Evolutionary conservation across 2,329 filamentous ascomycete genomes (phyloP), one percentile per base, ranked within the genome.

Genomic region (Colletotrichum shisoi): DNA sequence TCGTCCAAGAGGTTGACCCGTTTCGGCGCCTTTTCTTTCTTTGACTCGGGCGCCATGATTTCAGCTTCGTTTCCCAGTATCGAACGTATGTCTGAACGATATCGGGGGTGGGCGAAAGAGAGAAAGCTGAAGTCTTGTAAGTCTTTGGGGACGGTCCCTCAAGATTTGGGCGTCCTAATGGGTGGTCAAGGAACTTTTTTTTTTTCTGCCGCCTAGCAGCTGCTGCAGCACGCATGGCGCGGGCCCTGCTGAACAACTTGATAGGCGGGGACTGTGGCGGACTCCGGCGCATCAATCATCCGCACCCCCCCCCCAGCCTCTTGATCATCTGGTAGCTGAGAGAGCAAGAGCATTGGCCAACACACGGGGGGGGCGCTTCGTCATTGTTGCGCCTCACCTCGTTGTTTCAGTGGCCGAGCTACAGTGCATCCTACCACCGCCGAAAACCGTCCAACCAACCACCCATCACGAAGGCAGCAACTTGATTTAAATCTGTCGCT

Each of bases 1-100:
- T 87, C 85, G 70, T 88, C 85, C 56, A 89, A 82, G 39, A 88
- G 77, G 37, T 75, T 78, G 72, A 82, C 81, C 75, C 83, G 85
- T 68, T 78, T 79, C 60, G 72, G 67, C 37, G 68, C 59, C 52
- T 70, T 63, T 12, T 68, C 67, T 44, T 63, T 58, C 19, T 31
- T 62, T 5, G 52, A 31, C 48, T 48, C 27, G 34, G 53, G 62
- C 39, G 62, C 65, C 65, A 68, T 68, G 15, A 27, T 68, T 6
- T 21, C 48, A 4, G 15, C 46, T 8, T 40, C 48, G 3, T 34
- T 42, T 51, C 40, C 45, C 24, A 15, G 7, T 6, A 11, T 49
- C 49, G 63, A 3, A 17, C 51, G n/a, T 54, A 21, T 40, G 9
- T 34, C 31, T 37, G 40, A 24, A 60, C 4, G 17, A 45, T 27